These are phyloP conservation scores for Lactarius psammicola DNA, from an alignment of 768 basidiomycete species.

Conservation along the genomic window DNA sequence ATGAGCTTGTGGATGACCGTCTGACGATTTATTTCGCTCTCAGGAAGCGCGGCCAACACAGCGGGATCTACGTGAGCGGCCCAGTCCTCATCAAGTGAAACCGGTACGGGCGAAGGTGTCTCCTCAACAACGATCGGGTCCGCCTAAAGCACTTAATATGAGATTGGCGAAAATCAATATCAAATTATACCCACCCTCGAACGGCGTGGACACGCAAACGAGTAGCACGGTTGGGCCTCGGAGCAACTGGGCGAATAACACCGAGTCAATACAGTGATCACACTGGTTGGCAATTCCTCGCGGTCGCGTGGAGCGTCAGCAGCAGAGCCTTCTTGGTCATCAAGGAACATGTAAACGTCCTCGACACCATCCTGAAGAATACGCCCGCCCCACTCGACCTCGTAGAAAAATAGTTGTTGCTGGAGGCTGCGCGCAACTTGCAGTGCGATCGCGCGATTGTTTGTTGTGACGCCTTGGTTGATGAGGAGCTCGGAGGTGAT, in stretches of 20 bases:
- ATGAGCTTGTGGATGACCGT: constrained; percentile 88
- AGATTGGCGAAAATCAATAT: constrained; percentile 7
- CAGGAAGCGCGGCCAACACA: constrained; percentile 56
- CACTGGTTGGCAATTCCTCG: constrained; percentile 81
- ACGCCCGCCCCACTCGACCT: constrained; percentile 91
- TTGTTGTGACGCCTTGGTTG: constrained; percentile 69
- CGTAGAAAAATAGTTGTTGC: constrained; percentile 91
- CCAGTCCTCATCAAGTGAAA: constrained; percentile 46
- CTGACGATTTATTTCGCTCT: constrained; percentile 81
- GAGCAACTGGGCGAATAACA: constrained; percentile 89
- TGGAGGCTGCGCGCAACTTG: constrained; percentile 89
- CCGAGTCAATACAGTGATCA: constrained; percentile 83
- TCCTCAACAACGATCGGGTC: constrained; percentile 19
- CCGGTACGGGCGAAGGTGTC: constrained; percentile 5
- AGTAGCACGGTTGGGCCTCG: constrained; percentile 79
- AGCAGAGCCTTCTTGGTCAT: constrained; percentile 62
- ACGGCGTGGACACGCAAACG: constrained; percentile 68
- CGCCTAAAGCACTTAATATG: not conserved
- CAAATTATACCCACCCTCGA: constrained; percentile 44
- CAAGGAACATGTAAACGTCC: constrained; percentile 91
- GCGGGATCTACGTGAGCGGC: constrained; percentile 47
- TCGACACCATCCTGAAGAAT: constrained; percentile 84
- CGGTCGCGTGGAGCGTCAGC: constrained; percentile 60
- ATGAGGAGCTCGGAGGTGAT: constrained; percentile 82
- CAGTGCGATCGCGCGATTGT: constrained; percentile 79